Evolutionary conservation across 2,329 filamentous ascomycete species (phyloP).

Genomic region (Botrytis deweyae): DNA sequence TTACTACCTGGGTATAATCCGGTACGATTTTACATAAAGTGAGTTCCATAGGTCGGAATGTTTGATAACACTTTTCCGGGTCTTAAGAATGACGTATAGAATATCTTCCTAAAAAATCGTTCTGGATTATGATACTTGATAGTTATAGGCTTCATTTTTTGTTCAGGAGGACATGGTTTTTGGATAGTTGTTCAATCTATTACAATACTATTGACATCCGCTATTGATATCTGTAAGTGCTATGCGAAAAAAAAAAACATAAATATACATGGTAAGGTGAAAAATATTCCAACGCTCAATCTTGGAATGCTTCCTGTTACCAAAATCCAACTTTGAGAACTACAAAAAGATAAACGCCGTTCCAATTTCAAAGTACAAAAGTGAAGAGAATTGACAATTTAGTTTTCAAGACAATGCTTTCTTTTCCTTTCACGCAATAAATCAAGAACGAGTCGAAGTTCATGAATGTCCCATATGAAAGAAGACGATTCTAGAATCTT

Average conservation of each 20-base stretch:
- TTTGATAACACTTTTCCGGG: not conserved
- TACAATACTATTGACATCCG: not conserved
- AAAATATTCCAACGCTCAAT: not conserved
- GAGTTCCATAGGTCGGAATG: not conserved
- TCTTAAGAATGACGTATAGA: not conserved
- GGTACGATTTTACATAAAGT: not conserved
- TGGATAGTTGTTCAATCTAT: not conserved
- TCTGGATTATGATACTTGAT: not conserved
- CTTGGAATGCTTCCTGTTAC: not conserved
- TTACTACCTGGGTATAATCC: not conserved
- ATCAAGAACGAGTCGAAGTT: not conserved
- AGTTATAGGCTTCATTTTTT: not conserved
- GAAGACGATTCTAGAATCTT: not conserved
- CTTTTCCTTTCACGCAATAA: not conserved
- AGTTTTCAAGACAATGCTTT: not conserved
- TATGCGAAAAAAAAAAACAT: not conserved
- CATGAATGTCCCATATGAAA: not conserved
- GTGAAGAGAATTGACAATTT: not conserved
- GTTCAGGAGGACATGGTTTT: not conserved
- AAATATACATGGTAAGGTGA: not conserved
- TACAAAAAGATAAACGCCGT: not conserved
- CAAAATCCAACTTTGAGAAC: not conserved
- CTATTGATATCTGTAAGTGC: not conserved
- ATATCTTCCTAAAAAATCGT: not conserved
- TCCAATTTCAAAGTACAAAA: not conserved